Conservation (phyloP, 345 rosid species). For the Lumnitzera racemosa region DNA sequence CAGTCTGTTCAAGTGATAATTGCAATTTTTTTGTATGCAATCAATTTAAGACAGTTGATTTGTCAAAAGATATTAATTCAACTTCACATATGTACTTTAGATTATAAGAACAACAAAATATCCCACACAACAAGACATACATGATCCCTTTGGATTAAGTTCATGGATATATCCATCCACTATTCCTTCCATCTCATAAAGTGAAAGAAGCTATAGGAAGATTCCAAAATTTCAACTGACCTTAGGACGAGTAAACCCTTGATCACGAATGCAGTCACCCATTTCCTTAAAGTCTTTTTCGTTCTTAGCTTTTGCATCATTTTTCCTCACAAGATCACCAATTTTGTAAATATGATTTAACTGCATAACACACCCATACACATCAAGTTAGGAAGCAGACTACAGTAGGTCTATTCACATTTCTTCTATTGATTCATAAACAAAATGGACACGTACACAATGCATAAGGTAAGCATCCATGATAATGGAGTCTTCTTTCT, state of each 20-base stretch:
- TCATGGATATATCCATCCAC: too few species aligned
- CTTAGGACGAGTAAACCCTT: conserved; percentile 97
- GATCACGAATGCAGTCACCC: conserved; percentile 66
- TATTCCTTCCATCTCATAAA: too few species aligned
- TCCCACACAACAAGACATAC: too few species aligned
- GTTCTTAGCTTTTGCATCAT: conserved; percentile 64
- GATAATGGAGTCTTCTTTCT: conserved; percentile 67
- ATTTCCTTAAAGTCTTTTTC: conserved; percentile 32
- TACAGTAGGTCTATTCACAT: not conserved
- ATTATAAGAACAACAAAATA: too few species aligned
- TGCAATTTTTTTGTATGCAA: too few species aligned
- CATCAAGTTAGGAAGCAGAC: not conserved
- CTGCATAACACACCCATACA: conserved; percentile 41
- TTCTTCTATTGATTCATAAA: not conserved
- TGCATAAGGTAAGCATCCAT: conserved; percentile 87
- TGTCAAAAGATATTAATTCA: too few species aligned
- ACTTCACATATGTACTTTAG: too few species aligned
- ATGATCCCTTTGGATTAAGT: too few species aligned
- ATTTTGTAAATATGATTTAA: conserved; percentile 77
- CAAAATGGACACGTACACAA: conserved; percentile 45
- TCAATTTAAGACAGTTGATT: too few species aligned
- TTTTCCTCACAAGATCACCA: conserved; percentile 67
- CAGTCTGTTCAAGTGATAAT: too few species aligned
- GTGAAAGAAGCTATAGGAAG: not conserved
- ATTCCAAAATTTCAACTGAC: conserved; percentile 20